Evolutionary conservation across 2,329 filamentous ascomycete species (phyloP).

Genomic region (Daldinia eschscholtzii): DNA sequence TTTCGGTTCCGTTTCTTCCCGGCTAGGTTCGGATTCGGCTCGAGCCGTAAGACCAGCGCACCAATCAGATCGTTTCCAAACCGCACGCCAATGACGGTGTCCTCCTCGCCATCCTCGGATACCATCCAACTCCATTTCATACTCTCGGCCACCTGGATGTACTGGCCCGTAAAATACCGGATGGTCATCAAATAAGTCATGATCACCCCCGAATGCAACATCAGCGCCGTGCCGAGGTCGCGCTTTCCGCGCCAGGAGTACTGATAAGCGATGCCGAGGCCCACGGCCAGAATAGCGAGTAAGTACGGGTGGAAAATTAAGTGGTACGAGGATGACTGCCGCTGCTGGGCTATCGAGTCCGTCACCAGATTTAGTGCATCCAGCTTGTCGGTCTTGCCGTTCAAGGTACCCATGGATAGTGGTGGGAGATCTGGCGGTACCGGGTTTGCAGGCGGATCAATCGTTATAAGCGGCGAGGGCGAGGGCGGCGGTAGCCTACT

Average conservation of each 20-base stretch:
- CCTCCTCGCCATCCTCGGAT: conserved; percentile 58
- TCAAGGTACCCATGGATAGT: conserved; percentile 71
- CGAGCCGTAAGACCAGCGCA: conserved; percentile 75
- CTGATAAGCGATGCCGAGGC: conserved; percentile 61
- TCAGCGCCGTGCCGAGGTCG: conserved; percentile 68
- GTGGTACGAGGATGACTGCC: conserved; percentile 72
- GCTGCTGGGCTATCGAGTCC: conserved; percentile 86
- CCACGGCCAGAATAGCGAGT: conserved; percentile 61
- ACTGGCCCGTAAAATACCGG: conserved; percentile 70
- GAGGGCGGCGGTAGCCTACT: conserved; percentile 54
- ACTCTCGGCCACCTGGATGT: conserved; percentile 72
- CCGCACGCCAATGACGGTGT: conserved; percentile 74
- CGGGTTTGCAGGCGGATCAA: conserved; percentile 56
- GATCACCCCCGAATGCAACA: conserved; percentile 70
- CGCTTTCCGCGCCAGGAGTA: conserved; percentile 59
- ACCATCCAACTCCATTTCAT: conserved; percentile 73
- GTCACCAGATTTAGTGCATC: conserved; percentile 79
- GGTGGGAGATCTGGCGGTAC: conserved; percentile 69
- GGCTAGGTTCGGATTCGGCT: conserved; percentile 54
- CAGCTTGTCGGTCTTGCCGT: conserved; percentile 69
- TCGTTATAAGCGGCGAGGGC: conserved; percentile 55
- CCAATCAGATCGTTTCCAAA: conserved; percentile 78
- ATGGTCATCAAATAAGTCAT: conserved; percentile 74
- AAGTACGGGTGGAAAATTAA: conserved; percentile 74
- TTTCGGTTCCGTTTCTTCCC: conserved; percentile 46